Conservation (phyloP, 768 basidiomycete genomes). For the Mycena pura region DNA sequence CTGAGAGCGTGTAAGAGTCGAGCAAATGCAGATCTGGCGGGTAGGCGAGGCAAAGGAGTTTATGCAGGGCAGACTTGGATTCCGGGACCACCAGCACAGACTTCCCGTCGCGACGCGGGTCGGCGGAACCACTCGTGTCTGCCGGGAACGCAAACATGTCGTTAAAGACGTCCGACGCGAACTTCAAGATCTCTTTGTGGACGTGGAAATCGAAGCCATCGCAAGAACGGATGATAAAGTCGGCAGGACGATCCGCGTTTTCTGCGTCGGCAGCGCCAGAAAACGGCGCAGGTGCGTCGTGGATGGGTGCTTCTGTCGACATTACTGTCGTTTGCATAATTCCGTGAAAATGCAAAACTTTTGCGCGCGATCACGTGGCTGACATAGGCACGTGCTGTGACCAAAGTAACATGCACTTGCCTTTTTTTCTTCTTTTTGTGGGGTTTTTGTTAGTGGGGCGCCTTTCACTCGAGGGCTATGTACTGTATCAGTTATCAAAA, state of each 20-base stretch:
- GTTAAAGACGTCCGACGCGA: not conserved
- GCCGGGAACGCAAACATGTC: not conserved
- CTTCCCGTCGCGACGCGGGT: not conserved
- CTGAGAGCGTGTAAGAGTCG: not conserved
- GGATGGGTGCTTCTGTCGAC: too few species aligned
- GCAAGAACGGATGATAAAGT: not conserved
- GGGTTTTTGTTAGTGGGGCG: too few species aligned
- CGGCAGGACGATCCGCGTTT: not conserved
- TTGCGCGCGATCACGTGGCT: too few species aligned
- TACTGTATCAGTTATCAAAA: too few species aligned
- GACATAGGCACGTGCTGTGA: too few species aligned
- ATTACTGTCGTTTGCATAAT: too few species aligned
- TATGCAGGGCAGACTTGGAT: not conserved
- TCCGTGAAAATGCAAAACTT: too few species aligned
- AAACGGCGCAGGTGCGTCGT: too few species aligned
- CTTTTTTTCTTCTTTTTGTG: too few species aligned
- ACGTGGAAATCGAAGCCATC: conserved; percentile 10
- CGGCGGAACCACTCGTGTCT: not conserved
- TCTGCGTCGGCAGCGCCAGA: too few species aligned
- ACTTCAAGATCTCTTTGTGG: not conserved
- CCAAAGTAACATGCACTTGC: too few species aligned
- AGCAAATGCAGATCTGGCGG: not conserved
- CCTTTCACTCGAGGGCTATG: too few species aligned
- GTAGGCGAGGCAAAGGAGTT: not conserved
- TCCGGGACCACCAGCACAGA: not conserved